Evolutionary conservation across 352 stramenopile genomes (phyloP).

Genomic region (Globisporangium barbulae): DNA sequence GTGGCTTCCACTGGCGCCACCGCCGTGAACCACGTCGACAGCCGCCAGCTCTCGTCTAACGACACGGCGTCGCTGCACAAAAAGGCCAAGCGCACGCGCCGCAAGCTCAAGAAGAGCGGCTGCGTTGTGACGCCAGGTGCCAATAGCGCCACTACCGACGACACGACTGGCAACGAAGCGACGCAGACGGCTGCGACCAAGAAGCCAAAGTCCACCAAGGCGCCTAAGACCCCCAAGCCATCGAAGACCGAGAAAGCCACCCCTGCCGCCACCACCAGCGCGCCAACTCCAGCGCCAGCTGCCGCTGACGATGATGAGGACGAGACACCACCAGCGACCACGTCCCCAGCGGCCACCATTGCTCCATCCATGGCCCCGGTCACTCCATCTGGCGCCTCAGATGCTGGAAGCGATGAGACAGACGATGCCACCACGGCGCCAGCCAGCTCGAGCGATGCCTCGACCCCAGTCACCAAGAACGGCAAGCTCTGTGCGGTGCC

Average conservation of each 20-base stretch:
- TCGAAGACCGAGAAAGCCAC: conserved; percentile 5
- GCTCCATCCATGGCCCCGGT: not conserved
- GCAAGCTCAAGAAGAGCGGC: conserved; percentile 14
- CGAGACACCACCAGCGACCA: not conserved
- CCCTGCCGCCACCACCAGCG: not conserved
- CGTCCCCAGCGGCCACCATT: not conserved
- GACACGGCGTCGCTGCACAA: not conserved
- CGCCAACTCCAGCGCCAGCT: conserved; percentile 1
- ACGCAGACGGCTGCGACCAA: not conserved
- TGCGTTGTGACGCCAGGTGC: conserved; percentile 9
- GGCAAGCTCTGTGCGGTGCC: conserved; percentile 42
- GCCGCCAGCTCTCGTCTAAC: conserved; percentile 9
- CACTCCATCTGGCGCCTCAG: not conserved
- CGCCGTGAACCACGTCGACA: not conserved
- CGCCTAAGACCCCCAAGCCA: not conserved
- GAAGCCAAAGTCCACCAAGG: conserved; percentile 5
- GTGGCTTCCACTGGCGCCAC: not conserved
- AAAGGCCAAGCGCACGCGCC: not conserved
- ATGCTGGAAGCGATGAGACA: not conserved
- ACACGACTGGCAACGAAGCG: not conserved
- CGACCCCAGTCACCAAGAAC: conserved; percentile 17
- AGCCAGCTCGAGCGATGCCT: conserved; percentile 1
- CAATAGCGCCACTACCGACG: not conserved
- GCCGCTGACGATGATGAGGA: not conserved
- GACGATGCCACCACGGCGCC: conserved; percentile 5